Percentiles rank a stretch among this genome's conserved stretches.
These are phyloP conservation scores for Panaeolus cyanescens DNA, from an alignment of 768 basidiomycete species.

Conservation along the genomic window DNA sequence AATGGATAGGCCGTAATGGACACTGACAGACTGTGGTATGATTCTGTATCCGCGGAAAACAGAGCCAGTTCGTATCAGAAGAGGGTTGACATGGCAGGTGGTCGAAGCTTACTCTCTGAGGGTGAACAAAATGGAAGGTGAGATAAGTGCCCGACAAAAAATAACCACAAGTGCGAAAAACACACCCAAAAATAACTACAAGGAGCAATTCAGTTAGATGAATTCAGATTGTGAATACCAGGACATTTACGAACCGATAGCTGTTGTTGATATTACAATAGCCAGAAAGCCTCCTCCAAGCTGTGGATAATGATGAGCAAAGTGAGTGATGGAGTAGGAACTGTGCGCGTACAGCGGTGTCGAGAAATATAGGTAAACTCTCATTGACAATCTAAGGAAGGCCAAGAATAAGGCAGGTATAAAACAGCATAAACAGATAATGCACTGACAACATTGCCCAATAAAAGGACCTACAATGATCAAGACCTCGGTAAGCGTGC, in stretches of 20 bases:
- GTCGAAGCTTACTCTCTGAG: slow-evolving; percentile 7
- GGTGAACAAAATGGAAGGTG: neutral
- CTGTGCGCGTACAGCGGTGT: slow-evolving; percentile 58
- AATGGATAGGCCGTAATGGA: slow-evolving; percentile 78
- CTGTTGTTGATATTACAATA: slow-evolving; percentile 72
- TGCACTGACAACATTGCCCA: slow-evolving; percentile 83
- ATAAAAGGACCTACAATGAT: slow-evolving; percentile 65
- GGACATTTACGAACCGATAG: slow-evolving; percentile 51
- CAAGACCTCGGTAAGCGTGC: neutral
- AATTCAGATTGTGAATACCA: neutral
- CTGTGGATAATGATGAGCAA: slow-evolving; percentile 17
- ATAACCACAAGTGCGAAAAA: slow-evolving; percentile 2
- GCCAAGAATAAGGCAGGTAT: neutral
- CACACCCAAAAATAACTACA: slow-evolving; percentile 82
- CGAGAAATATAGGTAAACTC: slow-evolving; percentile 80
- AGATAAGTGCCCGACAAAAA: neutral
- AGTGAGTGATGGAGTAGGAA: neutral
- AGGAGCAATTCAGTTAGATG: slow-evolving; percentile 2
- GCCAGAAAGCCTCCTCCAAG: slow-evolving; percentile 71
- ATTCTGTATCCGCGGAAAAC: slow-evolving; percentile 28
- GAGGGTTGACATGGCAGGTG: neutral
- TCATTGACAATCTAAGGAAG: slow-evolving; percentile 70
- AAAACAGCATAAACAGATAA: neutral
- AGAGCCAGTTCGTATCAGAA: neutral
- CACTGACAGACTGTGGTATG: slow-evolving; percentile 74